Base-by-base conservation (phyloP, 202 grass and related monocot genomes). In the Alloteropsis angusta region DNA sequence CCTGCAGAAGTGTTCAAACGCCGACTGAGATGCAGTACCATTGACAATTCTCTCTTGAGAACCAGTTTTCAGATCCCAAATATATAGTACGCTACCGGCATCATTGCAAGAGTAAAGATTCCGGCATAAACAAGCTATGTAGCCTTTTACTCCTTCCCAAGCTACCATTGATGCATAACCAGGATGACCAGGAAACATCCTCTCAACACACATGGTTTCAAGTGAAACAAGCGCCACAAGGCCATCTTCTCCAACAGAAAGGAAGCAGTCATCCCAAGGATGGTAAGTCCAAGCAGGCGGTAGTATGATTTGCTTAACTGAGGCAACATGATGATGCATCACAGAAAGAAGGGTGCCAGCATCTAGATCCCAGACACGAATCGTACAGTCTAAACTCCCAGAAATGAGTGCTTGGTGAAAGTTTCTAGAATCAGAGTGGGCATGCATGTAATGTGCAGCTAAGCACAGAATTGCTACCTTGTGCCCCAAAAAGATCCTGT, bases 31-130 rank as follows among this genome's bases (percentile, higher is more conserved):
- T 74, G 84, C 73, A 11, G 91, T 76, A 32, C 94, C 94, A 67
- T 75, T 81, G 71, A 92, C 83, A 82, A 93, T 81, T 56, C 88
- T 72, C 42, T 97, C 94, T 82, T 80, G 79, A 75, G 91, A 85
- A 65, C 94, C 94, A 16, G 91, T 82, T 90, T 97, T 97, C 76
- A 97, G 56, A 86, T 97, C 94, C 94, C 94, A 97, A 80, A 97
- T 86, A 78, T 93, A 97, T 67, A 93, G 60, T 78, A 84, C 45
- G 42, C 84, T 91, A 79, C 85, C 84, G 60, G 68, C 38, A 74
- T 92, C 87, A 61, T 77, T 83, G 65, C 70, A 86, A 76, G 78
- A 85, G 71, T 88, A 83, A 46, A 89, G 43, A 88, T 89, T 97
- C 59, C 80, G 85, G 56, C 91, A 93, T 64, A 93, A 87, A 86